Base-by-base conservation (phyloP, 2,329 filamentous ascomycete genomes). In the Chalara sp. region DNA sequence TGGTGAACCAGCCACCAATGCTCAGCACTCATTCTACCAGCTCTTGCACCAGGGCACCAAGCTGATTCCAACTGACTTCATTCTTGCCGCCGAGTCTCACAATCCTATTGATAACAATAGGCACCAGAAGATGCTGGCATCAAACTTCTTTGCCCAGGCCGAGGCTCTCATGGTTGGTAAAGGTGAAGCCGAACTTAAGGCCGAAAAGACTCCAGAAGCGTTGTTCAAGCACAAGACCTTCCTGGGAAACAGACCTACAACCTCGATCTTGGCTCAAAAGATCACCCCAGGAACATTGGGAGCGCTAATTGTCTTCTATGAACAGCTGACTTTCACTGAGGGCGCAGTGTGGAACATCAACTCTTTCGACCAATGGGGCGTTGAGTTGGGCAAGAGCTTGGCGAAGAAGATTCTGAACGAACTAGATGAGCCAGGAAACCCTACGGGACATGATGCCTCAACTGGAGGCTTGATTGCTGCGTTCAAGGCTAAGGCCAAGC, bases 21-120 rank as follows among this genome's bases (percentile, higher is more conserved):
- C 93, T 43, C 93, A 99, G 77, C 93, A 99, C 81, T 97, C 93
- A 55, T 99, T 99, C 84, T 99, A 95, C 86, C 93, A 99, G 80
- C 86, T 99, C 45, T 84, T 99, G 53, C 93, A 99, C 79, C 93
- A 99, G 73, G 93, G 93, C 65, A 99, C 93, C 63, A 97, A 97
- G 82, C 84, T 99, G 65, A 97, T 99, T 68, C 93, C 93, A 12
- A 86, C 92, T 61, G 93, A 99, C 74, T 99, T 99, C 77, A 95
- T 99, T 74, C 77, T 99, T 63, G 93, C 93, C 39, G 91, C 89
- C 58, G 82, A 96, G 76, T 95, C 89, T 50, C 93, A 99, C 81
- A 99, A 99, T 81, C 91, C 92, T 49, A 84, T 96, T 57, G 83
- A 89, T 67, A 77, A 85, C 71, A 92, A 95, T 75, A 83, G 92